Base-by-base conservation (phyloP, 192 early-diverging fungal species). In the Backusella morwellensis region DNA sequence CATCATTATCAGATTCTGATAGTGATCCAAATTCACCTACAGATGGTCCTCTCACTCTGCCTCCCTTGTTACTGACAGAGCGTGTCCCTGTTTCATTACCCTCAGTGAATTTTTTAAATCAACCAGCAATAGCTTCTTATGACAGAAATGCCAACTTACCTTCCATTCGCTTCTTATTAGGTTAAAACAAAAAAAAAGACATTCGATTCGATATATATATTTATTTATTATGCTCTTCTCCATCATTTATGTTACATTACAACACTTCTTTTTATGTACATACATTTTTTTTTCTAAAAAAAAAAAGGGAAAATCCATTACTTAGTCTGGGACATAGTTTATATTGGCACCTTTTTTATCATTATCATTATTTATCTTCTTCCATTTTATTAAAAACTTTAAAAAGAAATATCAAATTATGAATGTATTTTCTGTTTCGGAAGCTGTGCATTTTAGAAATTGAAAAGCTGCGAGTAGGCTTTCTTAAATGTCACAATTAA, bases 21-120 rank as follows among this genome's bases (percentile, higher is more conserved):
- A 38, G 36, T 41, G 78, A 75, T 19, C 68, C 42, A 74, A 67
- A 75, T 5, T 85, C 84, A 0, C 86, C 86, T 8, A 73, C 70
- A 9, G 75, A 67, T 23, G 14, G 32, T 41, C 52, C 29, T 35
- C 38, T 52, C 35, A 47, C 72, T 11, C 14, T 71, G 35, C 71
- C 77, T 35, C 73, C 66, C 8, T 47, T 40, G 29, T 11, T 32
- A 42, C 44, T 50, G 44, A 40, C 35, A 23, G 66, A 59, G 23
- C 40, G 42, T 67, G 66, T 52, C 19, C 47, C 47, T 50, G 47
- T 50, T 50, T 50, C 47, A 19, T 19, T 50, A 6, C 47, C 47
- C 6, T 19, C 47, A 50, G 6, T 50, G 4, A 3, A 50, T 19
- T 50, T 50, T 19, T n/a, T 50, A 50, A 50, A 50, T 68, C 56